These are phyloP conservation scores for Leccinum rimulosum DNA, from an alignment of 768 basidiomycete genomes.

Conservation along the genomic window DNA sequence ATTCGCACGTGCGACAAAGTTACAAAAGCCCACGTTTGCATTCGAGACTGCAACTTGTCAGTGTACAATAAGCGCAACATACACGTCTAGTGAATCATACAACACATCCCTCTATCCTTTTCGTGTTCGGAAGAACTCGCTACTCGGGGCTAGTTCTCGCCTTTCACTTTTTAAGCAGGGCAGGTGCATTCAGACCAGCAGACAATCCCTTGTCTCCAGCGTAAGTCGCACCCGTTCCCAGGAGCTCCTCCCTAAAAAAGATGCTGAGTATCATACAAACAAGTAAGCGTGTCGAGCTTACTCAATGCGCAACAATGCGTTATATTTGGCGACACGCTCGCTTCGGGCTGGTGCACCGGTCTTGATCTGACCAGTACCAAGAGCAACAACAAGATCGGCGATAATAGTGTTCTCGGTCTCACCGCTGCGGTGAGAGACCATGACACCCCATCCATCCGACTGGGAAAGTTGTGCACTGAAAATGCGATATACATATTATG, in stretches of 20 bases:
- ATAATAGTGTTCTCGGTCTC: slow-evolving; percentile 98
- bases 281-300: slow-evolving; percentile 37
- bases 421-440: slow-evolving; percentile 98
- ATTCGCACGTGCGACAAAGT: slow-evolving; percentile 8
- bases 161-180: slow-evolving; percentile 62
- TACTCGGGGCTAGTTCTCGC: slow-evolving; percentile 1
- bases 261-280: background rate
- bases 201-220: slow-evolving; percentile 82
- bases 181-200: slow-evolving; percentile 69
- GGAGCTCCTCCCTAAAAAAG: slow-evolving; percentile 67
- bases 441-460: slow-evolving; percentile 97
- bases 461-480: slow-evolving; percentile 89
- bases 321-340: slow-evolving; percentile 97
- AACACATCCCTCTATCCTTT: slow-evolving; percentile 13
- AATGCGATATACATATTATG: slow-evolving; percentile 2
- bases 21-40: slow-evolving; percentile 10
- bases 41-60: slow-evolving; percentile 22
- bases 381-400: slow-evolving; percentile 92
- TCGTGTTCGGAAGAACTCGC: slow-evolving; percentile 6
- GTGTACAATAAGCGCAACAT: slow-evolving; percentile 23
- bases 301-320: slow-evolving; percentile 87
- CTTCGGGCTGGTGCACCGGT: slow-evolving; percentile 95
- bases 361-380: slow-evolving; percentile 95
- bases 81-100: slow-evolving; percentile 30
- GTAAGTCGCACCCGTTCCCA: slow-evolving; percentile 58